A percentile compares a stretch with the other conserved stretches of the same genome.
phyloP scores from a whole-genome alignment of 2,329 filamentous ascomycete genomes.

The Scytalidium lignicola region DNA sequence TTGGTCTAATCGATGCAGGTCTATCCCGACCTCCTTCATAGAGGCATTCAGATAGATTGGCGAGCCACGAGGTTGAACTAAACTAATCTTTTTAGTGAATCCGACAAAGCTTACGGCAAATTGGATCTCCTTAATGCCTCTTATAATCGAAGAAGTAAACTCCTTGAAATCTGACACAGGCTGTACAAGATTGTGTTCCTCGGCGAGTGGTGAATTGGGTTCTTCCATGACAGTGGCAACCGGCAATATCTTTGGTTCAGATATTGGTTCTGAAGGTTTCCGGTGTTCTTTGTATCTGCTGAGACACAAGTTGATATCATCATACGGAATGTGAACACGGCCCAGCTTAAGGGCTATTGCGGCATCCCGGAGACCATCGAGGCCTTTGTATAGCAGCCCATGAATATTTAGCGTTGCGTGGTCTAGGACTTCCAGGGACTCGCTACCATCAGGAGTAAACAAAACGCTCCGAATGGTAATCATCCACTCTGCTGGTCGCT shows the following conservation, averaged over 20 bases:
- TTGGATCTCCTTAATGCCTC: conserved; percentile 93
- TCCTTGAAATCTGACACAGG: conserved; percentile 89
- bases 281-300: conserved; percentile 47
- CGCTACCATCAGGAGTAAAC: conserved; percentile 78
- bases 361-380: conserved; percentile 84
- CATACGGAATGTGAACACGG: conserved; percentile 82
- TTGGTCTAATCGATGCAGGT: conserved; percentile 84
- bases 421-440: conserved; percentile 84
- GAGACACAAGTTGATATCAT: conserved; percentile 68
- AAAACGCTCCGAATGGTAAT: conserved; percentile 79
- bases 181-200: conserved; percentile 64
- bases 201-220: conserved; percentile 55
- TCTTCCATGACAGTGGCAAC: conserved; percentile 73
- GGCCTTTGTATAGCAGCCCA: conserved; percentile 77
- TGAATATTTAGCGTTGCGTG: conserved; percentile 85
- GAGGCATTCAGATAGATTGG: conserved; percentile 80
- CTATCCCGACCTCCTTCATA: conserved; percentile 94
- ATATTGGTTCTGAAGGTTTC: conserved; percentile 21
- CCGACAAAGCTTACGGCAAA: conserved; percentile 90
- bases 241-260: conserved; percentile 47
- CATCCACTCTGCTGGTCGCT: conserved; percentile 89
- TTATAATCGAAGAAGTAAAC: conserved; percentile 81
- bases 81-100: conserved; percentile 72
- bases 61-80: conserved; percentile 59
- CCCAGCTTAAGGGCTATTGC: conserved; percentile 88